Evolutionary conservation across 192 early-diverging fungal species (phyloP), one percentile per base, ranked within the genome.

Genomic region (Gaertneriomyces semiglobifer): DNA sequence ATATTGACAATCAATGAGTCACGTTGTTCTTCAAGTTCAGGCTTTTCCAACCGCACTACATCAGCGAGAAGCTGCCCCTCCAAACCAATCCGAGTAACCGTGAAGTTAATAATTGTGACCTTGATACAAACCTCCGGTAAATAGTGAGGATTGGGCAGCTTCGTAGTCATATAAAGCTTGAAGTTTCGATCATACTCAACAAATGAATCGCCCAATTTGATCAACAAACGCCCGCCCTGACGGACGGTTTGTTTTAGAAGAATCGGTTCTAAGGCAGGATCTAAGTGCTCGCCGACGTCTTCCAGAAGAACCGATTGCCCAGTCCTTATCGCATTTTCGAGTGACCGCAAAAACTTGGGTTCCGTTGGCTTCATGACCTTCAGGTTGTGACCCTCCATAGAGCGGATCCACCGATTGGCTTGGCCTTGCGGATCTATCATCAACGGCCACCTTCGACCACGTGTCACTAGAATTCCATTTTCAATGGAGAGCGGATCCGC

Each of bases 141-240:
- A 63, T 86, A 86, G 59, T 86, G 84, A 7, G 84, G 84, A 59
- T 86, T 86, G 11, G 81, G 60, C 3, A 86, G 76, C 60, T 86
- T 86, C 39, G 84, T 84, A 0, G 84, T 86, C 42, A 86, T 86
- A 56, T 80, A 86, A 33, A 86, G 77, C 55, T 84, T 84, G 70
- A 86, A 86, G 62, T 86, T 86, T 48, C 81, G 65, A 58, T 86
- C 84, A 63, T 86, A 86, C 61, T 86, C 84, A 6, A 86, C 84
- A 53, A 83, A 71, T 8, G 82, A 79, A 66, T 86, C 84, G 1
- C 84, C 84, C 8, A 86, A 77, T 63, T 86, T 86, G 70, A 86
- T 84, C 59, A 86, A 51, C n/a, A 84, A 64, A 44, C 84, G 53
- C 6, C 84, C 84, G 25, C 81, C 81, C 60, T 86, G 84, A 20